Conservation (phyloP, 164 flowering plant genomes). For the Magnolia officinalis region DNA sequence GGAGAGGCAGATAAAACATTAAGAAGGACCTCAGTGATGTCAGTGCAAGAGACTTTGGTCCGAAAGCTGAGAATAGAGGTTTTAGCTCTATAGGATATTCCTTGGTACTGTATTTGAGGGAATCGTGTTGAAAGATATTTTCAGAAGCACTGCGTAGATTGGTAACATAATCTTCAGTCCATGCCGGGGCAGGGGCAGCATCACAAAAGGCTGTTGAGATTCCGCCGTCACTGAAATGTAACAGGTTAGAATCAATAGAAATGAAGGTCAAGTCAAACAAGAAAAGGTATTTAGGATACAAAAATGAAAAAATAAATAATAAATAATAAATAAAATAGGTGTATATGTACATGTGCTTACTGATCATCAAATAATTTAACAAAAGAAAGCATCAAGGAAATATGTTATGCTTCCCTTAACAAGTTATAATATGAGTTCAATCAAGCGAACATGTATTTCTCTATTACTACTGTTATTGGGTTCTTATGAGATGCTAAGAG, state of each 20-base stretch:
- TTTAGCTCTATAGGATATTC: conserved; percentile 67
- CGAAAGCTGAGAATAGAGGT: conserved; percentile 83
- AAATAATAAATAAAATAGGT: neutral
- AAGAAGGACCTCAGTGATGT: conserved; percentile 82
- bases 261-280: neutral
- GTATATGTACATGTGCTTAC: too few species aligned
- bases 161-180: conserved; percentile 50
- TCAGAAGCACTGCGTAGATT: conserved; percentile 29
- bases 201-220: conserved; percentile 65
- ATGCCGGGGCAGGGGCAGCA: conserved; percentile 44
- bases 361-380: too few species aligned
- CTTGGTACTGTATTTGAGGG: conserved; percentile 42
- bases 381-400: neutral
- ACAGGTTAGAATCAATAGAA: conserved; percentile 9
- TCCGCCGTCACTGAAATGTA: conserved; percentile 43
- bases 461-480: too few species aligned
- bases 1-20: conserved; percentile 73
- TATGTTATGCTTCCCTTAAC: neutral
- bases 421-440: neutral
- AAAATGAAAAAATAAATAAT: too few species aligned
- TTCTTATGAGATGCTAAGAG: too few species aligned
- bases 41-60: conserved; percentile 50
- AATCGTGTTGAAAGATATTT: conserved; percentile 35
- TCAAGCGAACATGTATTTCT: neutral
- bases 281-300: neutral